Evolutionary conservation across 108 stramenopile genomes (phyloP), one percentile per base, ranked within the genome.

Genomic region (Chaetoceros tenuissimus): DNA sequence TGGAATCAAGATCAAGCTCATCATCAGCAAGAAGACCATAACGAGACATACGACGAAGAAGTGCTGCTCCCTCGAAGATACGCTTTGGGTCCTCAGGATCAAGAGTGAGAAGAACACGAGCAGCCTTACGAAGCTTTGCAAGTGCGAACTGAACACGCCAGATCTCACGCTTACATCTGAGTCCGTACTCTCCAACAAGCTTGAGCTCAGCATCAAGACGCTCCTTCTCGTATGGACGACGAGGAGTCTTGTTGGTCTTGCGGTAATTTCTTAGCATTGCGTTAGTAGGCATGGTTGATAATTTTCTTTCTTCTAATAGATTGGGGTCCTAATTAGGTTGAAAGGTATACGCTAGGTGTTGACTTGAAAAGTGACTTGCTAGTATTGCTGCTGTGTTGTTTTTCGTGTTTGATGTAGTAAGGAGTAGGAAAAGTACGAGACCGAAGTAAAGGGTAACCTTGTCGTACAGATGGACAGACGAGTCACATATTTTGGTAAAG

Each of bases 141-240:
- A 99, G 78, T 40, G 95, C 95, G 54, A 90, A 96, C 80, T 99
- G 98, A 46, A 94, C 92, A 55, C 98, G 96, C 98, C 98, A 99
- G 84, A 99, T 97, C 74, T 99, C 98, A 67, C 97, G 93, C 95
- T 99, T 99, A 94, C 97, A 98, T 59, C 98, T 85, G 49, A 99
- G 94, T 45, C 98, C 98, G 80, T 99, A 98, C 81, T 99, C 97
- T 73, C 98, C 98, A 44, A 97, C 95, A 44, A 98, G 94, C 78
- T 86, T 84, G 62, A 96, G 86, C 81, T 96, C 97, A 60, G 92
- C 94, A 75, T 96, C 97, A 46, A 96, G 83, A 74, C 95, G 95
- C 72, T 99, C 98, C 95, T 98, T 99, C 82, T 99, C 98, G 94
- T 77, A 99, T n/a, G 98, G 96, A 77, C 98, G 95, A 64, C 98